A percentile compares a stretch with the other conserved stretches of the same genome.
These are phyloP conservation scores for Solanum appendiculatum DNA, from an alignment of 257 asterid species.

Conservation along the genomic window DNA sequence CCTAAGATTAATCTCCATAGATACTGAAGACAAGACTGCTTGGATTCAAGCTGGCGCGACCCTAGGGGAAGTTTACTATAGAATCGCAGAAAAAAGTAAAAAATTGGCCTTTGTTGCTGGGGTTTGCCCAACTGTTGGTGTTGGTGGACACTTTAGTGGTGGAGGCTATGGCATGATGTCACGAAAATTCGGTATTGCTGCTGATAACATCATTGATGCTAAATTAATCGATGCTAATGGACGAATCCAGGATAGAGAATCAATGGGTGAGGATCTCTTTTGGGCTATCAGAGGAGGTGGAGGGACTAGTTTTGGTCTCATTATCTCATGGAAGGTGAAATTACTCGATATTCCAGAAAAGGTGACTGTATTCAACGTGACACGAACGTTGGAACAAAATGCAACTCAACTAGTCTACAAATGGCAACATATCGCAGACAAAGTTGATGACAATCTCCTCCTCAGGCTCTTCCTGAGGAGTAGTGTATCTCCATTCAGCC, in stretches of 20 bases:
- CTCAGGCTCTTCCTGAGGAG: neutral
- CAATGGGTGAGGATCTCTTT: neutral
- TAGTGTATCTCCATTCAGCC: neutral
- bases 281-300: neutral
- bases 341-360: neutral
- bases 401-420: neutral
- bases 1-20: neutral
- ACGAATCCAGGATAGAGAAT: rapidly evolving
- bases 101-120: neutral
- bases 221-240: neutral
- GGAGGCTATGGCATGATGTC: neutral
- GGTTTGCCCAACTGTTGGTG: neutral
- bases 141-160: neutral
- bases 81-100: neutral
- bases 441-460: neutral
- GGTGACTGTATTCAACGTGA: neutral
- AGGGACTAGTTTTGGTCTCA: neutral
- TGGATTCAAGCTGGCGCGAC: neutral
- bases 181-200: neutral
- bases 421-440: neutral
- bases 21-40: neutral
- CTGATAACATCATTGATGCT: neutral
- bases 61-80: neutral
- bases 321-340: neutral
- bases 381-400: neutral